Percentiles rank a stretch among this genome's conserved stretches.
phyloP scores from a whole-genome alignment of 1,284 basidiomycete genomes.

The Gymnopus androsaceus region DNA sequence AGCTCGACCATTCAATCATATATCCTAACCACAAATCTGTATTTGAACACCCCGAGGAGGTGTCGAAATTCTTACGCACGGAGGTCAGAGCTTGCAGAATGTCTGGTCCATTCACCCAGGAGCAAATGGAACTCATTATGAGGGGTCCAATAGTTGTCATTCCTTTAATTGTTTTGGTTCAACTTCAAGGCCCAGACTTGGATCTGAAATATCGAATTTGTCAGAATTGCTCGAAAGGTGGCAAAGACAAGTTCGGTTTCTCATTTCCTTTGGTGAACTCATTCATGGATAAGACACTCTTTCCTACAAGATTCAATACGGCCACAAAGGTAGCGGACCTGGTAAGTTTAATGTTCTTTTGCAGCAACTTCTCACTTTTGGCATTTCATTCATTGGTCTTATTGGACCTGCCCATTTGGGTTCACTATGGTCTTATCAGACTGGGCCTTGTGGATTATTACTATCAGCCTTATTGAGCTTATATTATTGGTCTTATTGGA shows the following conservation, averaged over 20 bases:
- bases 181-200: conserved; percentile 17
- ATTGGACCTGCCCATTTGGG: no score
- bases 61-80: conserved; percentile 30
- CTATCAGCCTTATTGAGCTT: no score
- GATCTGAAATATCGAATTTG: conserved; percentile 21
- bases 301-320: conserved; percentile 26
- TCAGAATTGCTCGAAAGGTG: conserved; percentile 22
- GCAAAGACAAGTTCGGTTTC: neutral
- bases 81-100: conserved; percentile 30
- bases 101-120: conserved; percentile 33
- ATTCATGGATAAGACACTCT: conserved; percentile 20
- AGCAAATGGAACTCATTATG: conserved; percentile 29
- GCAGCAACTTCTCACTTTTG: neutral
- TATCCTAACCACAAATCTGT: conserved; percentile 27
- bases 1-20: no score
- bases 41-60: conserved; percentile 11
- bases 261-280: conserved; percentile 20
- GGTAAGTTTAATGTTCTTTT: conserved; percentile 7
- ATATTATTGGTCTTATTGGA: no score
- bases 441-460: no score
- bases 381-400: neutral
- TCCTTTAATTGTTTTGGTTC: conserved; percentile 23
- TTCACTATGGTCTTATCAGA: no score
- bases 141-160: conserved; percentile 24
- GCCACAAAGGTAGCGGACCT: conserved; percentile 20